Conservation (phyloP, 495 filamentous ascomycete species). For the Penicillium dipodomyicola region DNA sequence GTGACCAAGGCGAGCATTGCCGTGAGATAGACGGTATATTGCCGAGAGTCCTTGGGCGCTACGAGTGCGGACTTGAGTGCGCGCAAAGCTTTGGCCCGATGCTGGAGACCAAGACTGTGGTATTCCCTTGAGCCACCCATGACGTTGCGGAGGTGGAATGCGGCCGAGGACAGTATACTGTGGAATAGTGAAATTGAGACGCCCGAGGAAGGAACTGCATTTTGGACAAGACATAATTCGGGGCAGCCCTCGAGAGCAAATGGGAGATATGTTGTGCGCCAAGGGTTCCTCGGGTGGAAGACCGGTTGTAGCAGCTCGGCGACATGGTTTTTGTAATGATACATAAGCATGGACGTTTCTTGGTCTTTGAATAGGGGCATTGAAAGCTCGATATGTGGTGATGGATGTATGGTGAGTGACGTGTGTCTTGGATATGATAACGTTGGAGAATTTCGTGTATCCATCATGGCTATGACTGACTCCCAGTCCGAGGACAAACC, state of each 20-base stretch:
- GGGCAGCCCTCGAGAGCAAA: conserved; percentile 14
- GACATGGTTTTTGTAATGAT: conserved; percentile 17
- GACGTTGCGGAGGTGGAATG: conserved; percentile 15
- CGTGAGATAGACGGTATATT: conserved; percentile 6
- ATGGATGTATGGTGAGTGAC: background rate
- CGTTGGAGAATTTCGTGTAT: background rate
- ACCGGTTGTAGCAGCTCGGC: conserved; percentile 16
- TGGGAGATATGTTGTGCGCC: conserved; percentile 14
- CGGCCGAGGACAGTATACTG: conserved; percentile 12
- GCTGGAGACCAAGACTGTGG: conserved; percentile 10
- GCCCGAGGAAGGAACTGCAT: background rate
- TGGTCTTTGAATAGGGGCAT: conserved; percentile 5
- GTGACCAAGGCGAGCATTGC: conserved; percentile 14
- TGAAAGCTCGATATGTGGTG: background rate
- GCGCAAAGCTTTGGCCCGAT: conserved; percentile 6
- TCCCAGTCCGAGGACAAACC: background rate
- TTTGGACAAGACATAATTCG: conserved; percentile 5
- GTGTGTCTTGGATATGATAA: background rate
- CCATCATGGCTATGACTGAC: background rate
- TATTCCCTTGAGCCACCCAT: background rate
- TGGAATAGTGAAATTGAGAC: conserved; percentile 16
- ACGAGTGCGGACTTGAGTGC: conserved; percentile 3
- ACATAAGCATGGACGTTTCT: conserved; percentile 13
- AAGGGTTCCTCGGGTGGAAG: conserved; percentile 11
- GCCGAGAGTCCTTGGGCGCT: background rate